Percentiles rank a stretch among this genome's conserved stretches.
These are phyloP conservation scores for Globisporangium cystogenes DNA, from an alignment of 352 stramenopile genomes.

Conservation along the genomic window DNA sequence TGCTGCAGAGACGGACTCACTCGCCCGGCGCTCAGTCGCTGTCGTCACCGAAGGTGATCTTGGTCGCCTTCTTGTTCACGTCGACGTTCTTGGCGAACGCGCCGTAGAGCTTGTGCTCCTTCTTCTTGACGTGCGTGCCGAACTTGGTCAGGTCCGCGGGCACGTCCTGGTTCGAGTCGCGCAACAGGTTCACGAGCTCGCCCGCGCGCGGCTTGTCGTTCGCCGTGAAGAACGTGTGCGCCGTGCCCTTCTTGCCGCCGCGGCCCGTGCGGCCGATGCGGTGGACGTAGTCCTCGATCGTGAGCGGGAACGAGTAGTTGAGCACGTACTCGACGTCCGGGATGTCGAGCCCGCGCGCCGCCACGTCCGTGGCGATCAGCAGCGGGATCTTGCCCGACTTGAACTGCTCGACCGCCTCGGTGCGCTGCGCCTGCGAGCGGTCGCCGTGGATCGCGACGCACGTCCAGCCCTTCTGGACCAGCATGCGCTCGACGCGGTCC, in stretches of 20 bases:
- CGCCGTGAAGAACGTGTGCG: slow-evolving; percentile 97
- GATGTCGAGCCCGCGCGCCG: slow-evolving; percentile 96
- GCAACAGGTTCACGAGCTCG: slow-evolving; percentile 95
- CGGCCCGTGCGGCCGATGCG: slow-evolving; percentile 93
- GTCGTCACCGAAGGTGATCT: slow-evolving; percentile 95
- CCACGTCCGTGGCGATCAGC: slow-evolving; percentile 97
- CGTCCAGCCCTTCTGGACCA: slow-evolving; percentile 91
- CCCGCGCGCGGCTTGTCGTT: slow-evolving; percentile 96
- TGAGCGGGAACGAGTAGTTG: slow-evolving; percentile 97
- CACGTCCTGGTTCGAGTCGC: slow-evolving; percentile 90
- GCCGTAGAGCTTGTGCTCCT: slow-evolving; percentile 99
- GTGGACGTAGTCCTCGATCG: slow-evolving; percentile 98
- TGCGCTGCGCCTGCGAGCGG: slow-evolving; percentile 91
- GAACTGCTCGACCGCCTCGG: slow-evolving; percentile 92
- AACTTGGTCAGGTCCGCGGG: slow-evolving; percentile 96
- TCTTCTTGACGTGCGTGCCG: slow-evolving; percentile 99
- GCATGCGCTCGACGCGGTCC: slow-evolving; percentile 91
- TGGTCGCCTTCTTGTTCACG: slow-evolving; percentile 95
- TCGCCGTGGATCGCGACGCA: slow-evolving; percentile 96
- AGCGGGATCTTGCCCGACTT: slow-evolving; percentile 92
- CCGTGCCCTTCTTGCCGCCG: slow-evolving; percentile 92
- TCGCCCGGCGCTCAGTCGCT: slow-evolving; percentile 38
- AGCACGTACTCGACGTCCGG: slow-evolving; percentile 96
- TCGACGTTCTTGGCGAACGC: slow-evolving; percentile 94
- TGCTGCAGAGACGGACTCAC: not conserved